A percentile compares a stretch with the other conserved stretches of the same genome.
Conservation (phyloP, 2,329 filamentous ascomycete species). For the Chaetomium olivaceum region DNA sequence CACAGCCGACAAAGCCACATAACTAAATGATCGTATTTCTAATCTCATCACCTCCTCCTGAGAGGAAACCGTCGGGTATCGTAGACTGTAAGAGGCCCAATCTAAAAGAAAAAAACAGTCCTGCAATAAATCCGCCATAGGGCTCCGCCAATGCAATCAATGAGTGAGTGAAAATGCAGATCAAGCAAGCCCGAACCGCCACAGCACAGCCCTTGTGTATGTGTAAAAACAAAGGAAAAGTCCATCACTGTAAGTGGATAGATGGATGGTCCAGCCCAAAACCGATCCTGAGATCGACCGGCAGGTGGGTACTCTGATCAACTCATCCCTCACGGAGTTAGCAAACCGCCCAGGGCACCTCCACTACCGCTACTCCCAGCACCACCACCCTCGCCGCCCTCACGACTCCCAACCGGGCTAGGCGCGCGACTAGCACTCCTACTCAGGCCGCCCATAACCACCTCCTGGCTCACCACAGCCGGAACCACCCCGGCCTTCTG, state of each 20-base stretch:
- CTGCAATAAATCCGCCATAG: not conserved
- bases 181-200: not conserved
- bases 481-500: slow-evolving; percentile 5
- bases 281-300: not conserved
- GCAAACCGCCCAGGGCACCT: no score
- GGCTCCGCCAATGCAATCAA: slow-evolving; percentile 13
- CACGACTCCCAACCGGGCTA: not conserved
- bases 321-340: not conserved
- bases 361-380: not conserved
- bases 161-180: not conserved
- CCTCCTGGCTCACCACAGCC: slow-evolving; percentile 12
- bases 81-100: slow-evolving; percentile 17
- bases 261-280: not conserved
- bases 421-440: slow-evolving; percentile 10
- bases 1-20: not conserved
- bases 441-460: slow-evolving; percentile 9
- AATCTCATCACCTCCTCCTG: not conserved
- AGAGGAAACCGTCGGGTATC: slow-evolving; percentile 17
- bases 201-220: not conserved
- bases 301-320: not conserved
- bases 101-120: slow-evolving; percentile 16
- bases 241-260: not conserved
- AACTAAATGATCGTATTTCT: slow-evolving; percentile 7
- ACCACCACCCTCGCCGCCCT: not conserved
- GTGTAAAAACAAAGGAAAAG: slow-evolving; percentile 1